These are phyloP conservation scores for Wallemia mellicola DNA, from an alignment of 1,284 basidiomycete genomes.

Conservation along the genomic window DNA sequence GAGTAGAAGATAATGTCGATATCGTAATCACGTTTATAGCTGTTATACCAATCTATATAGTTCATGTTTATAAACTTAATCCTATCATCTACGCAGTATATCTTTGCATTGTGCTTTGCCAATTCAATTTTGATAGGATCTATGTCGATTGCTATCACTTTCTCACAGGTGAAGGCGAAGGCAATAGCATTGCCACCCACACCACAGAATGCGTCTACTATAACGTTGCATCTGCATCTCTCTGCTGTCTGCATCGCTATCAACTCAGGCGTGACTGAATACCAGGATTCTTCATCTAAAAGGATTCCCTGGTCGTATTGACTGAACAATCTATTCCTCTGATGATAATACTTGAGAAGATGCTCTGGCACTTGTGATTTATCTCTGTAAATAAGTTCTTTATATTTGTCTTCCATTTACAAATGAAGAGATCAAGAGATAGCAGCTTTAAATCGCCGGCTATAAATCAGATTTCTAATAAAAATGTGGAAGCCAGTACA, in stretches of 20 bases:
- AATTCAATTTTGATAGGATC: constrained; percentile 53
- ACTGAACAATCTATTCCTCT: constrained; percentile 50
- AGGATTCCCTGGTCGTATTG: constrained; percentile 46
- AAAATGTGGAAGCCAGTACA: background rate
- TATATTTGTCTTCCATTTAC: constrained; percentile 4
- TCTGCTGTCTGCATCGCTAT: constrained; percentile 78
- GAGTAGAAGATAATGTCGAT: constrained; percentile 73
- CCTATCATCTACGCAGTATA: constrained; percentile 74
- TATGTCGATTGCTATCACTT: constrained; percentile 79
- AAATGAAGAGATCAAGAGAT: background rate
- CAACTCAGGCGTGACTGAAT: constrained; percentile 73
- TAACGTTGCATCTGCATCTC: constrained; percentile 49
- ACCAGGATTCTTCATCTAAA: constrained; percentile 78
- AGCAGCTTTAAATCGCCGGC: background rate
- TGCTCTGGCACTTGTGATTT: constrained; percentile 36
- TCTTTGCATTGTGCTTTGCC: constrained; percentile 63
- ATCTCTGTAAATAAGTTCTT: constrained; percentile 33
- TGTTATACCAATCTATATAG: constrained; percentile 43
- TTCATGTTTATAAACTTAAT: constrained; percentile 83
- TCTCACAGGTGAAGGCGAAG: constrained; percentile 76
- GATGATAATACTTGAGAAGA: constrained; percentile 49
- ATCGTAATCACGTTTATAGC: constrained; percentile 18
- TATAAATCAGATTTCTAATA: background rate
- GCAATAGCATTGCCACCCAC: constrained; percentile 94
- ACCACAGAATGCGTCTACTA: constrained; percentile 85